Base-by-base conservation (phyloP, 2,329 filamentous ascomycete genomes). In the Madurella mycetomatis region DNA sequence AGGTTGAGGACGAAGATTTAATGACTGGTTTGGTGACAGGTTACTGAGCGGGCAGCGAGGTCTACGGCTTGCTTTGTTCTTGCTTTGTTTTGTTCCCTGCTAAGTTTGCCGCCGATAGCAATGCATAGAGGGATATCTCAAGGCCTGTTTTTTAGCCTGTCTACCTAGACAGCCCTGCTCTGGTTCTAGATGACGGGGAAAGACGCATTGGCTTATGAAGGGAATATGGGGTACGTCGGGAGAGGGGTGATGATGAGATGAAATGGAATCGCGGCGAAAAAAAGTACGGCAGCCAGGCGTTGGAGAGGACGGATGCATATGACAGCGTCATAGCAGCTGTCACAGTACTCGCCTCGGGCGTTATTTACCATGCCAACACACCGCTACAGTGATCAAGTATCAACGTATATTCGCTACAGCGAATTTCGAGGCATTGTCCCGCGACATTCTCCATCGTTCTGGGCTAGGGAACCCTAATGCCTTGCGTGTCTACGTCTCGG, bases 1-100 rank as follows among this genome's bases (percentile, higher is more conserved):
- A 75, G 47, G 70, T 82, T 39, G 80, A 83, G 51, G 81, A 84
- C n/a, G 81, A 84, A 65, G 81, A 84, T 58, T 65, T 84, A 19
- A 84, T 84, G 81, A 76, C 74, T 12, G 80, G 74, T 15, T 51
- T 72, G 2, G 46, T 66, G 25, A 47, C 58, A 13, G 57, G 55
- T 9, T 48, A 25, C 16, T 62, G 32, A 44, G 44, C 15, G 49
- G 16, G 25, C 25, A 25, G 25, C 25, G 25, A 25, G 25, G 25
- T 25, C 25, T 25, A 25, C 7, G 25, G 25, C 4, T 25, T 25
- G 25, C 7, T 25, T 25, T 25, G 25, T 25, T 25, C n/a, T 25
- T 25, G 25, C 25, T 25, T 3, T 25, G 3, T 4, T 25, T 25
- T 25, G 25, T n/a, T n/a, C n/a, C n/a, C n/a, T n/a, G n/a, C n/a